Conservation (phyloP, 139 green algal genomes). For the Closterium sp. region DNA sequence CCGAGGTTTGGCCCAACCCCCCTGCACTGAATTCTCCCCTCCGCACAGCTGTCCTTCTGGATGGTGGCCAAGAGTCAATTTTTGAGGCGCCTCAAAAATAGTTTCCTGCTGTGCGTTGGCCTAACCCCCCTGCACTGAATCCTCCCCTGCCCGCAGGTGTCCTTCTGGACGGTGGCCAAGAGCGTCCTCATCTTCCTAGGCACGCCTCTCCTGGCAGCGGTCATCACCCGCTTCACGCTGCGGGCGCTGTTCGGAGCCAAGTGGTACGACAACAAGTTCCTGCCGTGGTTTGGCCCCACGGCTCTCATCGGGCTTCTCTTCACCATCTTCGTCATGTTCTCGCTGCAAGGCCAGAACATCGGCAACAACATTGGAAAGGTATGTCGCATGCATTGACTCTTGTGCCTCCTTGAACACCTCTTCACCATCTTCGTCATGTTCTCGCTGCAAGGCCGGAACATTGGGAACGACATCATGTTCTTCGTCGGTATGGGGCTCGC, state of each 20-base stretch:
- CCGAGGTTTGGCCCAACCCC: conserved; percentile 54
- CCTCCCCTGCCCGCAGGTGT: too few species aligned
- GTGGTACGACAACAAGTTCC: conserved; percentile 58
- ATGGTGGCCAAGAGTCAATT: too few species aligned
- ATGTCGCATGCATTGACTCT: too few species aligned
- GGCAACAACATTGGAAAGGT: conserved; percentile 52
- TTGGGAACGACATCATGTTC: conserved; percentile 53
- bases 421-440: conserved; percentile 66
- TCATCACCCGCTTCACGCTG: conserved; percentile 14
- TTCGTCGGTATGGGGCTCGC: too few species aligned
- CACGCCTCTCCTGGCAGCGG: conserved; percentile 32
- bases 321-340: conserved; percentile 64
- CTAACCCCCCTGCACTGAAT: too few species aligned
- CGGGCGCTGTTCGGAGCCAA: not conserved
- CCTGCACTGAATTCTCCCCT: too few species aligned
- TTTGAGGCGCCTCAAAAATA: too few species aligned
- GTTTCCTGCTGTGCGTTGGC: too few species aligned
- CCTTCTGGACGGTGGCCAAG: conserved; percentile 53
- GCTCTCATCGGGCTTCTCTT: conserved; percentile 58
- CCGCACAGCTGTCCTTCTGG: too few species aligned
- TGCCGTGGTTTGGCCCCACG: conserved; percentile 55
- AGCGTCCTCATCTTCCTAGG: conserved; percentile 57
- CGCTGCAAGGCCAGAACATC: conserved; percentile 48
- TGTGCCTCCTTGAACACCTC: too few species aligned
- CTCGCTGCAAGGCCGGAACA: conserved; percentile 42